A percentile compares a stretch with the other conserved stretches of the same genome.
Conservation (phyloP, 768 basidiomycete genomes). For the Boletus reticulatus region DNA sequence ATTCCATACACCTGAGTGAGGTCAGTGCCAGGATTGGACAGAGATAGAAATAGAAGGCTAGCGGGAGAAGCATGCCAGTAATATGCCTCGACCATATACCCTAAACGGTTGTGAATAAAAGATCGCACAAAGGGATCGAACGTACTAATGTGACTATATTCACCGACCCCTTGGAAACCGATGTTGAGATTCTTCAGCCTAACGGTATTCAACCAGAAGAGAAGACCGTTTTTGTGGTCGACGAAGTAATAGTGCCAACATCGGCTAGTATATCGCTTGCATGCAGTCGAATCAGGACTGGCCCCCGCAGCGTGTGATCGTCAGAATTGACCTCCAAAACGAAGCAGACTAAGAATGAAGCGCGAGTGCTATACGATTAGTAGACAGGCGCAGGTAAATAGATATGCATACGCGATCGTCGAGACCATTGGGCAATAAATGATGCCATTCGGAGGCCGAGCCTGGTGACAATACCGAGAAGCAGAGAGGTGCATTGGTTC, state of each 20-base stretch:
- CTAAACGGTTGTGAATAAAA: constrained; percentile 1
- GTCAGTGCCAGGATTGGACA: neutral
- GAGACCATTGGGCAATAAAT: too few species aligned
- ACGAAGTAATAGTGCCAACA: constrained; percentile 17
- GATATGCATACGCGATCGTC: too few species aligned
- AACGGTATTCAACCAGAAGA: constrained; percentile 14
- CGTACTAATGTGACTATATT: constrained; percentile 14
- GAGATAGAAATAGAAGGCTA: neutral
- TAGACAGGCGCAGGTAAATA: too few species aligned
- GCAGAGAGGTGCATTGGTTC: too few species aligned
- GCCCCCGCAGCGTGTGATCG: too few species aligned
- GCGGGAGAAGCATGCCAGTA: constrained; percentile 10
- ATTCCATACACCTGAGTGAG: neutral
- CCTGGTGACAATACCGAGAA: too few species aligned
- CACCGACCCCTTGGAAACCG: constrained; percentile 5
- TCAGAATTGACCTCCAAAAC: too few species aligned
- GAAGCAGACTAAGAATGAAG: too few species aligned
- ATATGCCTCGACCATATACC: constrained; percentile 9
- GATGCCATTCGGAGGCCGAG: too few species aligned
- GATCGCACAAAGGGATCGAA: neutral
- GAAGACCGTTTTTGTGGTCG: constrained; percentile 14
- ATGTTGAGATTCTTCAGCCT: neutral
- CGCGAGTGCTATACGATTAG: too few species aligned
- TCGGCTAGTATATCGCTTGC: too few species aligned
- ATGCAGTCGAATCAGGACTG: too few species aligned